Evolutionary conservation across 1,139 yeast species (phyloP), one percentile per base, ranked within the genome.

Genomic region (Meyerozyma carpophila): DNA sequence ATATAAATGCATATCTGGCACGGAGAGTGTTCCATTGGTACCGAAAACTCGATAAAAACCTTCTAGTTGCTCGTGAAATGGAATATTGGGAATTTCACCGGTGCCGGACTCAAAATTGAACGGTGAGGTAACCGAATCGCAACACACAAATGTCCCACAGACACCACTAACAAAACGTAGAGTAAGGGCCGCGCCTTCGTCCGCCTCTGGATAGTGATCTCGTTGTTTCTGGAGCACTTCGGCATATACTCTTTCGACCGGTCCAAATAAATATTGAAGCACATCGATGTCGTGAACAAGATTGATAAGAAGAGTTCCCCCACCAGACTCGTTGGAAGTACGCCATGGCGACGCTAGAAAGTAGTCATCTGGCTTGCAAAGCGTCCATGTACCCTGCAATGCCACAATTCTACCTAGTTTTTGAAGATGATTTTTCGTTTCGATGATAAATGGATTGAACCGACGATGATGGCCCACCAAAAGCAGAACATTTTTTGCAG

Each of bases 381-480:
- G 52, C 8, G 68, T 52, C 75, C 75, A 70, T 8, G 66, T 56
- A 1, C 75, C 75, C 49, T 68, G 75, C 9, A 70, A 49, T 1
- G 73, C 75, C 26, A 70, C 53, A 2, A 66, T 54, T 3, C 55
- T 52, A 2, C 75, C 75, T 2, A 68, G 57, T 36, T 50, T 52
- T 8, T 44, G 44, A 34, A 69, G 53, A 40, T 62, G 60, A 38
- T 57, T 56, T 52, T 67, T 69, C 26, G 74, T 62, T 37, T 62
- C 62, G 5, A 67, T 57, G 14, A 68, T 66, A 44, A 57, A 67
- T 1, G 70, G 70, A 47, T 69, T 69, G 50, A 69, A 69, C 29
- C 75, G 50, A 31, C 75, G 53, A 47, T 69, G 75, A 46, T 69
- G 75, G 2, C 74, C 74, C 28, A 69, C 66, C 41, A 69, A 55